phyloP scores from a whole-genome alignment of 371 early-diverging fungal species.

The Mucor sp. region DNA sequence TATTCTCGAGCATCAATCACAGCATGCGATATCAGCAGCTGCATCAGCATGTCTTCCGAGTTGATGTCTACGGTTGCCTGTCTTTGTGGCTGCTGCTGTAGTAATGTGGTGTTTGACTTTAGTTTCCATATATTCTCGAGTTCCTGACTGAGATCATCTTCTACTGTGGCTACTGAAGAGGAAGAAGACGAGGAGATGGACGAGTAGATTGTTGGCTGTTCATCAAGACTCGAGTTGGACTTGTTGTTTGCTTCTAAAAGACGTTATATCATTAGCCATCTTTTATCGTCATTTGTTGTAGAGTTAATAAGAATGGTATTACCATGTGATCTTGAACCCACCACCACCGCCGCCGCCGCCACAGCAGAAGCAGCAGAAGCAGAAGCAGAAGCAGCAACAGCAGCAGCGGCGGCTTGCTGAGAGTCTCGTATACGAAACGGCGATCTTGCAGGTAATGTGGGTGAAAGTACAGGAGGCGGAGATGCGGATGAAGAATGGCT shows the following conservation, averaged over 20 bases:
- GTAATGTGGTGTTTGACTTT: slow-evolving; percentile 9
- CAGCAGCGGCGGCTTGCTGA: slow-evolving; percentile 3
- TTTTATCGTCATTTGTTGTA: no score
- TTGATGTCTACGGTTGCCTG: slow-evolving; percentile 24
- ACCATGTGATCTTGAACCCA: slow-evolving; percentile 19
- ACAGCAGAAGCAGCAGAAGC: neutral
- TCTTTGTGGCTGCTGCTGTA: neutral
- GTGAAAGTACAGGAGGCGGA: slow-evolving; percentile 20
- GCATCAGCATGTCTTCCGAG: slow-evolving; percentile 56
- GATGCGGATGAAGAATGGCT: slow-evolving; percentile 5
- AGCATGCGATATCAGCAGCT: slow-evolving; percentile 63
- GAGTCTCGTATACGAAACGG: slow-evolving; percentile 51
- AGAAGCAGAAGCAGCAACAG: neutral
- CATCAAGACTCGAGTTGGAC: slow-evolving; percentile 8
- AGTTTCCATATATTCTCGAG: slow-evolving; percentile 39
- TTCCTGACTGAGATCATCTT: slow-evolving; percentile 32
- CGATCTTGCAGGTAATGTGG: slow-evolving; percentile 42
- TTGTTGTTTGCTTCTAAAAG: neutral
- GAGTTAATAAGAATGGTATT: slow-evolving; percentile 5
- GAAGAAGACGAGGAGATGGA: slow-evolving; percentile 22
- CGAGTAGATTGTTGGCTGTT: slow-evolving; percentile 10
- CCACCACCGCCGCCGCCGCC: no score
- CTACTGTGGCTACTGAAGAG: slow-evolving; percentile 15
- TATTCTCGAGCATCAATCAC: slow-evolving; percentile 63
- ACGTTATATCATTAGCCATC: neutral